Evolutionary conservation across 768 basidiomycete genomes (phyloP).

Genomic region (Suillus luteus): DNA sequence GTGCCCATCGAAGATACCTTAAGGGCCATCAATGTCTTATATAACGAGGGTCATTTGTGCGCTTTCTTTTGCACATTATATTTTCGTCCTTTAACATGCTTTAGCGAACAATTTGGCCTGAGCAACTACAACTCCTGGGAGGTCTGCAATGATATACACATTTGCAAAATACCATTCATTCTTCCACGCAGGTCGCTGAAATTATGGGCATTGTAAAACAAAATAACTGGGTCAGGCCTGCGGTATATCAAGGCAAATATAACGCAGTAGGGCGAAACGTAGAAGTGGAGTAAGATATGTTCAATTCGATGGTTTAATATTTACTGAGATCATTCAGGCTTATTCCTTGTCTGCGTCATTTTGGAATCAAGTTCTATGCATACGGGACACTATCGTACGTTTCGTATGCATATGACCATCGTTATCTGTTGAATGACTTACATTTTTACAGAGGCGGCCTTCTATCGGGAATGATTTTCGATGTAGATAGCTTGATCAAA

Average conservation of each 20-base stretch:
- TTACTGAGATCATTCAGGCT: constrained; percentile 20
- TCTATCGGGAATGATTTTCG: constrained; percentile 17
- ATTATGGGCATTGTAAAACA: constrained; percentile 44
- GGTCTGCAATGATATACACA: constrained; percentile 14
- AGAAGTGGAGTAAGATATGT: constrained; percentile 34
- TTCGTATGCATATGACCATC: not conserved
- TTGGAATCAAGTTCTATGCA: constrained; percentile 42
- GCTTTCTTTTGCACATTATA: constrained; percentile 16
- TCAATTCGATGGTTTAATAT: not conserved
- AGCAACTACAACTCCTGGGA: constrained; percentile 37
- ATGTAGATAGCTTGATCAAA: constrained; percentile 15
- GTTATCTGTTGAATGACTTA: not conserved
- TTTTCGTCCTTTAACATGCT: not conserved
- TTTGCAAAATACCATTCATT: not conserved
- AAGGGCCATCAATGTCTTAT: constrained; percentile 45
- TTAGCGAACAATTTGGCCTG: constrained; percentile 19
- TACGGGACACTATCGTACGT: constrained; percentile 20
- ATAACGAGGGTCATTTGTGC: constrained; percentile 55
- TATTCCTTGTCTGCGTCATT: constrained; percentile 45
- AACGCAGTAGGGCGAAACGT: constrained; percentile 45
- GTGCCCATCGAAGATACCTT: constrained; percentile 49
- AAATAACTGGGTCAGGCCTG: constrained; percentile 50
- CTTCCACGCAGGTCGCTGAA: constrained; percentile 41
- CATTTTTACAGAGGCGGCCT: constrained; percentile 16
- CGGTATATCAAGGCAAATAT: constrained; percentile 50